Evolutionary conservation across 75 land plant species (phyloP).

Genomic region (Pinus taeda): DNA sequence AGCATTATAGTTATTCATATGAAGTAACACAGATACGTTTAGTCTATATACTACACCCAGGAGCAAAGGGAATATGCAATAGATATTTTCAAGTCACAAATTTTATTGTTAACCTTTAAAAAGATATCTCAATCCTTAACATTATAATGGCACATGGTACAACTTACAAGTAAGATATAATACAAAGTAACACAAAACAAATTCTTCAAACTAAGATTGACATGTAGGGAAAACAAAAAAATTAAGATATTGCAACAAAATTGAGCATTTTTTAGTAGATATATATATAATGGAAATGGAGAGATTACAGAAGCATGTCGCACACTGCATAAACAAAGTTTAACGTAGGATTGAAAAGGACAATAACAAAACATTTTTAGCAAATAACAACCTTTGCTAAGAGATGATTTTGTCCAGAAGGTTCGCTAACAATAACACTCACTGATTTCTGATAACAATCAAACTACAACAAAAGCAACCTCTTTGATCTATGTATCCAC

Average conservation of each 20-base stretch:
- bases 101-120: background rate
- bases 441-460: slow-evolving; percentile 81
- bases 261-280: too few species aligned
- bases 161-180: background rate
- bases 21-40: background rate
- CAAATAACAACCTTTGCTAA: slow-evolving; percentile 72
- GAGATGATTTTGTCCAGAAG: slow-evolving; percentile 50
- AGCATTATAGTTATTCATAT: background rate
- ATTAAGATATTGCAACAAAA: background rate
- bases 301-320: background rate
- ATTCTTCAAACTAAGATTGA: background rate
- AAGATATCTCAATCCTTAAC: background rate
- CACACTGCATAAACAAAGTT: background rate
- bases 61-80: background rate
- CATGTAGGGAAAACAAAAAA: background rate
- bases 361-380: background rate
- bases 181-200: background rate
- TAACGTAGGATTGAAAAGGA: background rate
- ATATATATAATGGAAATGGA: background rate
- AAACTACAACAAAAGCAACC: slow-evolving; percentile 78
- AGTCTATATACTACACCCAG: background rate
- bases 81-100: background rate
- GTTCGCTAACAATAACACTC: slow-evolving; percentile 65
- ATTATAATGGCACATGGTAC: background rate
- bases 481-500: slow-evolving; percentile 59